Percentiles rank a stretch among this genome's conserved stretches.
Conservation (phyloP, 225 moss, liverwort and hornwort genomes). For the Ulota crispa region DNA sequence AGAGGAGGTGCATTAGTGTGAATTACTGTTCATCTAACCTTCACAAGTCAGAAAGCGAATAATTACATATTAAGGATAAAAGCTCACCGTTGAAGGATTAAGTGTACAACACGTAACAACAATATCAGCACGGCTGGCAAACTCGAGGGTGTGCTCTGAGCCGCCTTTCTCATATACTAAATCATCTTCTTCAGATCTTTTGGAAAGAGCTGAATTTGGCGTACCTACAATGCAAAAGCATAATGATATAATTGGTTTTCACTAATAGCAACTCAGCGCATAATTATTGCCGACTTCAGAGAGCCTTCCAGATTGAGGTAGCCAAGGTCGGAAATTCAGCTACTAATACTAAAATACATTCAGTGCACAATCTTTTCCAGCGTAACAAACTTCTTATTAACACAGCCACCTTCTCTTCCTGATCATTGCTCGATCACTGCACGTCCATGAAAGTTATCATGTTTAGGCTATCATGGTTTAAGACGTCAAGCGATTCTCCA, state of each 20-base stretch:
- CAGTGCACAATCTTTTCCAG: not conserved
- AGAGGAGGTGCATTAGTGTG: conserved; percentile 4
- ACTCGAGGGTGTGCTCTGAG: conserved; percentile 56
- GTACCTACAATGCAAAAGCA: conserved; percentile 20
- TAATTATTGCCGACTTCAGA: not conserved
- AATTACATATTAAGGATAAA: not conserved
- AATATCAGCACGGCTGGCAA: conserved; percentile 79
- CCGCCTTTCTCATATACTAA: conserved; percentile 66
- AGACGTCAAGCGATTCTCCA: not conserved
- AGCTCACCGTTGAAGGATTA: conserved; percentile 58
- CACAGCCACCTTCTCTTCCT: not conserved
- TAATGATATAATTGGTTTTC: not conserved
- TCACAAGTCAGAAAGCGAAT: conserved; percentile 2
- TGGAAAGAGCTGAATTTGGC: conserved; percentile 18
- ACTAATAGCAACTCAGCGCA: not conserved
- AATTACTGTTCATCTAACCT: conserved; percentile 2
- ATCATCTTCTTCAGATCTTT: conserved; percentile 27
- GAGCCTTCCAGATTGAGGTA: not conserved
- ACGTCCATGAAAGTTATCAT: not conserved
- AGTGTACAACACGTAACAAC: conserved; percentile 66
- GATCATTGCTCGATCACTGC: conserved; percentile 8
- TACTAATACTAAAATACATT: not conserved
- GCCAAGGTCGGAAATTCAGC: not conserved
- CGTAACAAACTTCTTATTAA: not conserved
- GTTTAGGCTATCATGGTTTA: not conserved